Percentiles rank a stretch among this genome's conserved stretches.
phyloP scores from a whole-genome alignment of 2,329 filamentous ascomycete species.

The Dactylellina sp. region DNA sequence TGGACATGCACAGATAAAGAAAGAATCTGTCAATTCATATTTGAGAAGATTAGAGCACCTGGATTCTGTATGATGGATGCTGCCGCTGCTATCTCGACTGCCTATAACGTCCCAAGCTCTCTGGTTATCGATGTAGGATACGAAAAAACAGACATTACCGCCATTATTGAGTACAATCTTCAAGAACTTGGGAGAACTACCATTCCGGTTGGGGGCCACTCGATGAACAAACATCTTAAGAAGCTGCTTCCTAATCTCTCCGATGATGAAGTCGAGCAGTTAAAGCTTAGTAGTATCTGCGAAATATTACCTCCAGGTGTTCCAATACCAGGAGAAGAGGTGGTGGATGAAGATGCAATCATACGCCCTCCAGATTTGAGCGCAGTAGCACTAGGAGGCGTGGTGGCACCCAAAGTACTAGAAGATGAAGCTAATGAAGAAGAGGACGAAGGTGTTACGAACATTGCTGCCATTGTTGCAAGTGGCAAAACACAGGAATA shows the following conservation, averaged over 20 bases:
- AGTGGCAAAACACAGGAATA: constrained; percentile 85
- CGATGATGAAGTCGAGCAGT: constrained; percentile 76
- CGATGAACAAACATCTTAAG: constrained; percentile 80
- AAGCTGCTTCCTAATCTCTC: constrained; percentile 76
- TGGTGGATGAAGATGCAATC: constrained; percentile 66
- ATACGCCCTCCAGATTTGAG: constrained; percentile 62
- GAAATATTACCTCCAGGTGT: constrained; percentile 73
- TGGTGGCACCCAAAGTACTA: constrained; percentile 18
- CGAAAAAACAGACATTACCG: constrained; percentile 91
- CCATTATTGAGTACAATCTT: constrained; percentile 84
- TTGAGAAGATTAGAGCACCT: constrained; percentile 96
- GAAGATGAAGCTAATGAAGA: constrained; percentile 62
- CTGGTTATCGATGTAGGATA: constrained; percentile 92
- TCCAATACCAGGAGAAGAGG: constrained; percentile 64
- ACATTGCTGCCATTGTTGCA: constrained; percentile 86
- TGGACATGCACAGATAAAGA: constrained; percentile 93
- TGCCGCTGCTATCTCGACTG: constrained; percentile 80
- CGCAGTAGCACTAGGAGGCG: constrained; percentile 43
- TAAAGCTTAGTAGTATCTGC: constrained; percentile 75
- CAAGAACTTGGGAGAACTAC: constrained; percentile 75
- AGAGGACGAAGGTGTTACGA: constrained; percentile 78
- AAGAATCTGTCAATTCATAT: constrained; percentile 89
- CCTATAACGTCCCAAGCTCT: constrained; percentile 84
- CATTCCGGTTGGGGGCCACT: constrained; percentile 82
- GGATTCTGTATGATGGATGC: constrained; percentile 91